Conservation (phyloP, 148 eudicot species). For the Nyssa sinensis region DNA sequence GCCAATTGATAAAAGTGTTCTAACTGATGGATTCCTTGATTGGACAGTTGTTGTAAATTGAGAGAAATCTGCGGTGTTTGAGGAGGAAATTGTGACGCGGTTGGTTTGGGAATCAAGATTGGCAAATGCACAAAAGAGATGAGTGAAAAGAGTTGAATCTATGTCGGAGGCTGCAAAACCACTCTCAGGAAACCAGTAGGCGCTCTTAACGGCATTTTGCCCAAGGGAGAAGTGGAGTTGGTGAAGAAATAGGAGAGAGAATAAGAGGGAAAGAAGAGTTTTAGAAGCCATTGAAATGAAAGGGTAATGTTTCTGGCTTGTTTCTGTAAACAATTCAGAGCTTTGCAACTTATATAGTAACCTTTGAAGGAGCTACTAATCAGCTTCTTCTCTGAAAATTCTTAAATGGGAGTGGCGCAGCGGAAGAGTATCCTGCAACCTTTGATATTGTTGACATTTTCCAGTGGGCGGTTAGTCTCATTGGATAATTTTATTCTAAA, state of each 20-base stretch:
- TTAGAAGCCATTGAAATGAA: constrained; percentile 23
- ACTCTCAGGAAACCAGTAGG: constrained; percentile 57
- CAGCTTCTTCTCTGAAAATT: too few relatives aligned
- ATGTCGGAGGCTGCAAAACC: constrained; percentile 36
- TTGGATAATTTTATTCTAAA: too few relatives aligned
- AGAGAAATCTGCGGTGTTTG: constrained; percentile 20
- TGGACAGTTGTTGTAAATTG: constrained; percentile 43
- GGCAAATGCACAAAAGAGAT: constrained; percentile 70
- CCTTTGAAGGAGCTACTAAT: not conserved
- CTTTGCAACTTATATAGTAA: too few relatives aligned
- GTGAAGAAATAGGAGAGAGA: constrained; percentile 8
- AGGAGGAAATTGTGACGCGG: constrained; percentile 32
- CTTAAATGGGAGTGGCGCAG: too few relatives aligned
- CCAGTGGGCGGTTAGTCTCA: too few relatives aligned
- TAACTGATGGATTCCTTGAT: constrained; percentile 34
- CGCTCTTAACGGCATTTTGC: constrained; percentile 33
- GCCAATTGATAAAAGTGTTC: constrained; percentile 57
- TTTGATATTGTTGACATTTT: too few relatives aligned
- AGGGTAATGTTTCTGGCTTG: not conserved
- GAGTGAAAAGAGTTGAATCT: constrained; percentile 68
- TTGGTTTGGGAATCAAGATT: constrained; percentile 32
- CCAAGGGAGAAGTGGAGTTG: constrained; percentile 8
- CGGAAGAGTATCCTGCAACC: too few relatives aligned
- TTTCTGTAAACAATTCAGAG: too few relatives aligned
- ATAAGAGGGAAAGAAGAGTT: constrained; percentile 1